Percentiles rank a stretch among this genome's conserved stretches.
Conservation (phyloP, 2,329 filamentous ascomycete genomes). For the Myotisia sp. region DNA sequence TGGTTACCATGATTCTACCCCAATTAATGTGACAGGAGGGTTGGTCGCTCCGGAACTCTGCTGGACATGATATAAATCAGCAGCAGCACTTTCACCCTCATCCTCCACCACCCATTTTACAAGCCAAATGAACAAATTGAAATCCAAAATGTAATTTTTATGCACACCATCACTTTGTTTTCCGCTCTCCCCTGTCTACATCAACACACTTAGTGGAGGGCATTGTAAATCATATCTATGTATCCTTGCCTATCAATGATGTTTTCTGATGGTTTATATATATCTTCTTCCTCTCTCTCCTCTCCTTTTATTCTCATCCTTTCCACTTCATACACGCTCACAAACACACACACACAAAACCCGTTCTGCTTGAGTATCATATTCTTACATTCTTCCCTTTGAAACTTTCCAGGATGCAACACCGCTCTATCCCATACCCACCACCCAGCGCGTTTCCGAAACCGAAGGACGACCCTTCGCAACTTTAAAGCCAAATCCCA, state of each 20-base stretch:
- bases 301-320: not conserved
- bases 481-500: too few species aligned
- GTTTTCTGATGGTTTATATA: too few species aligned
- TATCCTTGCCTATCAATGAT: too few species aligned
- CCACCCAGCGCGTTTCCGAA: constrained; percentile 2
- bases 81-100: not conserved
- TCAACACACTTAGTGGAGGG: too few species aligned
- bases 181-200: too few species aligned
- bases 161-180: not conserved
- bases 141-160: constrained; percentile 1
- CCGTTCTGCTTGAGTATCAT: constrained; percentile 4
- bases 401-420: constrained; percentile 3
- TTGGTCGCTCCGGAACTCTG: constrained; percentile 23
- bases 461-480: too few species aligned
- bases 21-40: constrained; percentile 20
- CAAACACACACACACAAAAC: not conserved
- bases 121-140: too few species aligned
- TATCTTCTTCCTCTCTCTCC: not conserved
- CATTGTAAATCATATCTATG: too few species aligned
- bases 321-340: not conserved
- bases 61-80: constrained; percentile 20
- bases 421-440: not conserved
- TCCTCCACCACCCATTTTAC: too few species aligned
- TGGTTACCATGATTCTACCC: constrained; percentile 20
- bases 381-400: constrained; percentile 5